Conservation (phyloP, 352 stramenopile species). For the Peronospora farinosa region DNA sequence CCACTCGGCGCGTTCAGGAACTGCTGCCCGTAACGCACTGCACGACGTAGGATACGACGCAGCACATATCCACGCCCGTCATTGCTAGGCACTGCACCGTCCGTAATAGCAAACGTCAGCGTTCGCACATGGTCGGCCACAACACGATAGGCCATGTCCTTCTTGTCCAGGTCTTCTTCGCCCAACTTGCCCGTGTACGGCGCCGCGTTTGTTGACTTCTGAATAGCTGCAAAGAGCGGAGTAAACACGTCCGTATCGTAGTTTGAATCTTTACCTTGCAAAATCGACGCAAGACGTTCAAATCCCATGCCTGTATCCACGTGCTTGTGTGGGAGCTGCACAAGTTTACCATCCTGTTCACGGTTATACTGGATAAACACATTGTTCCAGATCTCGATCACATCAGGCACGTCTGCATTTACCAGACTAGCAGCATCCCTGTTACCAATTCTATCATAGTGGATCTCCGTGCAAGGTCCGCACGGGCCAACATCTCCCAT, state of each 20-base stretch:
- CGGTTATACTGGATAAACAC: conserved; percentile 99
- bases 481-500: conserved; percentile 99
- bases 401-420: conserved; percentile 95
- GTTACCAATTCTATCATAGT: conserved; percentile 97
- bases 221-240: conserved; percentile 93
- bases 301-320: conserved; percentile 99
- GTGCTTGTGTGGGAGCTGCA: conserved; percentile 91
- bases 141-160: conserved; percentile 91
- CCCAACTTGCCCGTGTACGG: conserved; percentile 83
- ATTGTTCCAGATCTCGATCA: conserved; percentile 99
- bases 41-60: conserved; percentile 95
- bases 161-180: conserved; percentile 83
- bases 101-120: conserved; percentile 96
- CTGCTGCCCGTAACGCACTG: conserved; percentile 96
- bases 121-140: conserved; percentile 98
- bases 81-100: conserved; percentile 95
- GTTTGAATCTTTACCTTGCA: conserved; percentile 93
- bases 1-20: conserved; percentile 92
- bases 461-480: conserved; percentile 98
- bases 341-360: conserved; percentile 85
- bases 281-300: conserved; percentile 89
- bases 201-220: conserved; percentile 67
- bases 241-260: conserved; percentile 99
- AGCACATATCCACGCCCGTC: conserved; percentile 98
- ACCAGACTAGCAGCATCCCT: conserved; percentile 90